Evolutionary conservation across 352 stramenopile genomes (phyloP).

Genomic region (Aphanomyces cochlioides): DNA sequence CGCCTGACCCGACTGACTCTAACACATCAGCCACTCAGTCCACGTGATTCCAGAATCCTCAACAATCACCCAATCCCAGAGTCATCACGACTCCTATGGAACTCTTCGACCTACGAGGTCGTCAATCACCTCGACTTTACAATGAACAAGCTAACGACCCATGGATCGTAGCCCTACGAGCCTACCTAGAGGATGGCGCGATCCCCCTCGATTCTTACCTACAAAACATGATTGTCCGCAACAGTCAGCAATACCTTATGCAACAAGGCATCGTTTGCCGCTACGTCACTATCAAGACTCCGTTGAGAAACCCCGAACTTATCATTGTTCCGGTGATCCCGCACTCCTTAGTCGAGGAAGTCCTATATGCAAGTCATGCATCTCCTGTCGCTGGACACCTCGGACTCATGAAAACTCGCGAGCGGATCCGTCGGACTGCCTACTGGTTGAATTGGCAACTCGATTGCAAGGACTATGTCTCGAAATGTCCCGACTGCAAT

Average conservation of each 20-base stretch:
- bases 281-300: background rate
- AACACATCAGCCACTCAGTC: no score
- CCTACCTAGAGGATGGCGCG: background rate
- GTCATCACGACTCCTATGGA: no score
- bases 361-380: background rate
- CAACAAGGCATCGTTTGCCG: constrained; percentile 9
- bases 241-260: background rate
- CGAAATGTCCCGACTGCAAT: background rate
- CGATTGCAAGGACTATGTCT: constrained; percentile 6
- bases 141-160: background rate
- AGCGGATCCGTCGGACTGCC: background rate
- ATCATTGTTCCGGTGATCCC: background rate
- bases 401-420: constrained; percentile 1
- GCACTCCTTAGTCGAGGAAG: background rate
- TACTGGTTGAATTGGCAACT: constrained; percentile 9
- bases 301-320: background rate
- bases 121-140: no score
- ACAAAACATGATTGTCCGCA: background rate
- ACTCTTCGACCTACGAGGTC: no score
- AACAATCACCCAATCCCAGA: no score
- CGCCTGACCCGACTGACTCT: no score
- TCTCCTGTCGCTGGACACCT: background rate
- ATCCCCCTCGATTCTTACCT: background rate
- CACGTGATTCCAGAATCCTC: no score
- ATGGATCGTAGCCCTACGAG: constrained; percentile 5